Conservation (phyloP, 2,329 filamentous ascomycete genomes). For the Aspergillus sp. region DNA sequence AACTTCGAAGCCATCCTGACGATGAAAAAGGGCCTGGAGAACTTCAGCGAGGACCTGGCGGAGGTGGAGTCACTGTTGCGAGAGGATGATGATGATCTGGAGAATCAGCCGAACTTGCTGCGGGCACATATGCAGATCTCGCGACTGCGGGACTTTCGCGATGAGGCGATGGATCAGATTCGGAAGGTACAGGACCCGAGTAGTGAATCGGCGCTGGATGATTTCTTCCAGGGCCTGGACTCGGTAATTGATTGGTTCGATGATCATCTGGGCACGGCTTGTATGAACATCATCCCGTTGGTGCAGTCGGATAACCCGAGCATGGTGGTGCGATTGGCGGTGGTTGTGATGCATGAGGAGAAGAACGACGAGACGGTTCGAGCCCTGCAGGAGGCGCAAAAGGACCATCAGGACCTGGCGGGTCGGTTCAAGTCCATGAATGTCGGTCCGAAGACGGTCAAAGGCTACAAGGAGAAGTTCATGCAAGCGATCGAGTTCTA, state of each 20-base stretch:
- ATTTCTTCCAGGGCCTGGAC: conserved; percentile 86
- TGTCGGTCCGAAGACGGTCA: conserved; percentile 83
- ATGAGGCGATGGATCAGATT: conserved; percentile 97
- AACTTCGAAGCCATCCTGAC: conserved; percentile 93
- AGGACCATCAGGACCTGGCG: conserved; percentile 93
- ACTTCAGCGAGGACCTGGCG: conserved; percentile 74
- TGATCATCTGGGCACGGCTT: conserved; percentile 85
- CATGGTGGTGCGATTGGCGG: conserved; percentile 83
- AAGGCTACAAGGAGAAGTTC: conserved; percentile 97
- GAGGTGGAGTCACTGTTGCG: conserved; percentile 75
- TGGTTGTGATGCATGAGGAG: conserved; percentile 94
- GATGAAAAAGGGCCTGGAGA: conserved; percentile 89
- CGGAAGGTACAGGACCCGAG: conserved; percentile 70
- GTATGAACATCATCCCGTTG: conserved; percentile 84
- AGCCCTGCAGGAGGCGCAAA: conserved; percentile 89
- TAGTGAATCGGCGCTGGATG: conserved; percentile 77
- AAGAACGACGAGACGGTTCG: conserved; percentile 90
- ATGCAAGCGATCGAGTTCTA: conserved; percentile 73
- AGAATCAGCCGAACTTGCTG: conserved; percentile 89
- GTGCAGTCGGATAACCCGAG: conserved; percentile 84
- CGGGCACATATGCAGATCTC: conserved; percentile 90
- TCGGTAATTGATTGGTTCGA: conserved; percentile 92
- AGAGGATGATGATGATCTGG: conserved; percentile 79
- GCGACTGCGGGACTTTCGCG: conserved; percentile 85
- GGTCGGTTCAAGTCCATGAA: conserved; percentile 93